Base-by-base conservation (phyloP, 2,329 filamentous ascomycete genomes). In the Thielaviopsis ethacetica region DNA sequence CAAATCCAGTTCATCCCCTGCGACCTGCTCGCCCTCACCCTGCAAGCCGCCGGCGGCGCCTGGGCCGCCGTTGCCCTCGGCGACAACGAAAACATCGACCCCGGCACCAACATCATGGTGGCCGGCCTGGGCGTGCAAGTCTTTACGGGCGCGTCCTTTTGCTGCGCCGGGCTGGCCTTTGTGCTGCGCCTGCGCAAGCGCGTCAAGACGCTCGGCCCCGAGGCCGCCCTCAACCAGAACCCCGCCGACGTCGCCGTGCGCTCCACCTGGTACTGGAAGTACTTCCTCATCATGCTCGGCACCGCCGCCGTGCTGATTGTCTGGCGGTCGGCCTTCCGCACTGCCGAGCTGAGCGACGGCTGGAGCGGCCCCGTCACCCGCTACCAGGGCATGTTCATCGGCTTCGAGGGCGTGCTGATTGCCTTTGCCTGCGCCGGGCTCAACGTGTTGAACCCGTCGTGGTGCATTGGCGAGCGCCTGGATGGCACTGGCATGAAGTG, bases 81-180 rank as follows among this genome's bases (percentile, higher is more conserved):
- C 0, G 52, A 63, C 7, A 76, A 76, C 49, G 74, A 77, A 47
- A 62, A 78, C 63, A 70, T 77, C 54, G 76, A 78, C 63, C 70
- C 79, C 15, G 83, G 81, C n/a, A 75, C 78, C 62, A 71, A 84
- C 65, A 77, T 85, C 69, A 83, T 82, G 76, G 74, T 86, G n/a
- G 74, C 71, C 3, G 77, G 77, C 12, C 73, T 80, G 60, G 65
- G 73, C 49, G 75, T 80, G 63, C 77, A 80, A 61, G 72, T 80
- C 52, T 68, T 71, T 63, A 75, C 74, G 9, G 72, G 79, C 17
- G 67, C 73, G 12, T 63, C 72, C 47, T 80, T 80, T 63, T 69
- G 67, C 27, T 59, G 65, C 54, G 70, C 72, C 34, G 75, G 76
- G 19, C 65, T 59, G 56, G 24, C 53, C 26, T 84, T 80, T 65